Percentiles rank a stretch among this genome's conserved stretches.
Conservation (phyloP, 2,329 filamentous ascomycete genomes). For the Ascocoryne sarcoides region DNA sequence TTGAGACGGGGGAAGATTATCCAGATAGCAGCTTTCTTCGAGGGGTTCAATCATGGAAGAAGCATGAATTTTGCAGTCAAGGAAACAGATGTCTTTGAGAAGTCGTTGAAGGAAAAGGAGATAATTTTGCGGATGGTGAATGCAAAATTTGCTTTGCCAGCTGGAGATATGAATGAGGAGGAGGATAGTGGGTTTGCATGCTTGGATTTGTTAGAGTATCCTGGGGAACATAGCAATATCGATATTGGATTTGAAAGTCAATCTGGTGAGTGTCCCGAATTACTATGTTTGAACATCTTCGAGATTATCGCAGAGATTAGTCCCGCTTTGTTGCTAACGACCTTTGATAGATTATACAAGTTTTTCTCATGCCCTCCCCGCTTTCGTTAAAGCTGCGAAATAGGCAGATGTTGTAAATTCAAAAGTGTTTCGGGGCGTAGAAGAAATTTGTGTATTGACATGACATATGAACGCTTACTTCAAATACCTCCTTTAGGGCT, state of each 20-base stretch:
- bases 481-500: no score
- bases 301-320: no score
- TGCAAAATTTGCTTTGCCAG: conserved; percentile 76
- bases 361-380: no score
- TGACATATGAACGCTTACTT: no score
- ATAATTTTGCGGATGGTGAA: conserved; percentile 70
- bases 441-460: no score
- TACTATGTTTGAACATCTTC: no score
- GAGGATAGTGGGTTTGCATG: conserved; percentile 65
- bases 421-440: no score
- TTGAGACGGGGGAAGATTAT: conserved; percentile 63
- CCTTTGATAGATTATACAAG: no score
- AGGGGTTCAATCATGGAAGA: conserved; percentile 73
- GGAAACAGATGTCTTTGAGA: conserved; percentile 71
- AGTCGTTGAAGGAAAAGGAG: conserved; percentile 52
- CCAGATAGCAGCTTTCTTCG: conserved; percentile 76
- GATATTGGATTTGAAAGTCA: conserved; percentile 71
- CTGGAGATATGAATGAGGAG: conserved; percentile 39
- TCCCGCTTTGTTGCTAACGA: no score
- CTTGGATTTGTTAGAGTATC: conserved; percentile 77
- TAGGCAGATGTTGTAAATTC: no score
- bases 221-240: conserved; percentile 84
- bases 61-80: conserved; percentile 82
- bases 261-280: conserved; percentile 41
- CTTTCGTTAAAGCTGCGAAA: no score